These are phyloP conservation scores for Rhodotorula diobovata DNA, from an alignment of 768 basidiomycete genomes.

Conservation along the genomic window DNA sequence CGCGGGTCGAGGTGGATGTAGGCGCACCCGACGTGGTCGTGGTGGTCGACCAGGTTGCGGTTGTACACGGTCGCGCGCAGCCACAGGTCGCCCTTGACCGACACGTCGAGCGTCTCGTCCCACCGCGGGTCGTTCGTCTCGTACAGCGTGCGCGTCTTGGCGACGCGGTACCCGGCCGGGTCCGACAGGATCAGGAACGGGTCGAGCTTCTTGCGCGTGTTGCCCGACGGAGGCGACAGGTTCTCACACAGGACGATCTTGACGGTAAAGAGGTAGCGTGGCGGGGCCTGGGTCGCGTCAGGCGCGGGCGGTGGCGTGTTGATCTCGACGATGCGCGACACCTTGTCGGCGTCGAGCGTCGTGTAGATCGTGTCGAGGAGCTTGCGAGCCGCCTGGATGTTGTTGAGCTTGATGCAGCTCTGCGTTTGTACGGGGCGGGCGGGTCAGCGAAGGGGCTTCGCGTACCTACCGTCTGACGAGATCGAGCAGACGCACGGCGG, in stretches of 20 bases:
- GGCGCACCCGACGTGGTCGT: conserved; percentile 73
- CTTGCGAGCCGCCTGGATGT: conserved; percentile 83
- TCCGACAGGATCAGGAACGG: conserved; percentile 93
- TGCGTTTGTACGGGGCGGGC: conserved; percentile 43
- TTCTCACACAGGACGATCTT: conserved; percentile 84
- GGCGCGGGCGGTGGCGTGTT: conserved; percentile 51
- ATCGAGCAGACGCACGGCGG: conserved; percentile 51
- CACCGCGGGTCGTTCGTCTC: conserved; percentile 87
- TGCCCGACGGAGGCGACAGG: conserved; percentile 59
- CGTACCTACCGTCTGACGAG: no score
- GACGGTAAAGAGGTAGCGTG: conserved; percentile 67
- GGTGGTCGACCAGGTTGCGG: conserved; percentile 83
- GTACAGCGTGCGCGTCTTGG: conserved; percentile 93
- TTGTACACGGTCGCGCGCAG: conserved; percentile 92
- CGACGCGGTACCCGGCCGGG: conserved; percentile 77
- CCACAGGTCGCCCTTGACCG: conserved; percentile 91
- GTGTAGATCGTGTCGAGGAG: conserved; percentile 91
- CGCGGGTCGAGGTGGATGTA: conserved; percentile 88
- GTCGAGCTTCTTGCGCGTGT: conserved; percentile 68
- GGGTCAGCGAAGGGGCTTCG: no score
- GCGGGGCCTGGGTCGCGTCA: conserved; percentile 57
- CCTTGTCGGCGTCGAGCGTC: conserved; percentile 81
- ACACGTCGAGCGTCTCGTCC: conserved; percentile 96
- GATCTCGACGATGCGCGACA: conserved; percentile 56
- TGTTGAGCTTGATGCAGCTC: conserved; percentile 96